These are phyloP conservation scores for Ophiostoma himal-ulmi DNA, from an alignment of 2,329 filamentous ascomycete genomes.

Conservation along the genomic window DNA sequence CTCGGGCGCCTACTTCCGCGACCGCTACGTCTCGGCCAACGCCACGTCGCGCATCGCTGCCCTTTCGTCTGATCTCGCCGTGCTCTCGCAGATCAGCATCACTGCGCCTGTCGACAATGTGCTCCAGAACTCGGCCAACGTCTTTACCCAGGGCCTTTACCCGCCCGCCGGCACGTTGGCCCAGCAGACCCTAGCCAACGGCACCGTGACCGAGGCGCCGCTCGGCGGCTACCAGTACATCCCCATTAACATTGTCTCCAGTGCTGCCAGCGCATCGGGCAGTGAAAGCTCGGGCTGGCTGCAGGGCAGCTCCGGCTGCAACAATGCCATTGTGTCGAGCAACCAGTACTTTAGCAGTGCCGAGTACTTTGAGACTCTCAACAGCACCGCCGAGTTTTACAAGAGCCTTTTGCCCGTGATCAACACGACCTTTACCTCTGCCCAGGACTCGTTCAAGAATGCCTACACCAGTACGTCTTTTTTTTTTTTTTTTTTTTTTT, in stretches of 20 bases:
- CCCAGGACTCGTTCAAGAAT: constrained; percentile 50
- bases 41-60: constrained; percentile 57
- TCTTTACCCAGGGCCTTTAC: constrained; percentile 81
- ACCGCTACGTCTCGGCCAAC: constrained; percentile 62
- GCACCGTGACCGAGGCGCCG: constrained; percentile 58
- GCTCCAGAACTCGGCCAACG: constrained; percentile 71
- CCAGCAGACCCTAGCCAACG: constrained; percentile 64
- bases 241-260: constrained; percentile 58
- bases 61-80: constrained; percentile 61
- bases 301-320: constrained; percentile 53
- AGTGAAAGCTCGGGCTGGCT: constrained; percentile 54
- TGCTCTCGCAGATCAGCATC: constrained; percentile 63
- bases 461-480: constrained; percentile 51
- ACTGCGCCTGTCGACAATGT: constrained; percentile 70
- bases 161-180: constrained; percentile 60
- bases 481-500: neutral
- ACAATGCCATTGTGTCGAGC: constrained; percentile 49
- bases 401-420: constrained; percentile 48
- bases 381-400: constrained; percentile 57
- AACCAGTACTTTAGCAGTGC: constrained; percentile 48
- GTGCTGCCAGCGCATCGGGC: constrained; percentile 49
- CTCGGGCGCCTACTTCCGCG: constrained; percentile 69
- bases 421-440: constrained; percentile 45
- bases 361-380: constrained; percentile 42
- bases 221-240: constrained; percentile 80